phyloP scores from a whole-genome alignment of 2,329 filamentous ascomycete species.

The Orbilia javanica region DNA sequence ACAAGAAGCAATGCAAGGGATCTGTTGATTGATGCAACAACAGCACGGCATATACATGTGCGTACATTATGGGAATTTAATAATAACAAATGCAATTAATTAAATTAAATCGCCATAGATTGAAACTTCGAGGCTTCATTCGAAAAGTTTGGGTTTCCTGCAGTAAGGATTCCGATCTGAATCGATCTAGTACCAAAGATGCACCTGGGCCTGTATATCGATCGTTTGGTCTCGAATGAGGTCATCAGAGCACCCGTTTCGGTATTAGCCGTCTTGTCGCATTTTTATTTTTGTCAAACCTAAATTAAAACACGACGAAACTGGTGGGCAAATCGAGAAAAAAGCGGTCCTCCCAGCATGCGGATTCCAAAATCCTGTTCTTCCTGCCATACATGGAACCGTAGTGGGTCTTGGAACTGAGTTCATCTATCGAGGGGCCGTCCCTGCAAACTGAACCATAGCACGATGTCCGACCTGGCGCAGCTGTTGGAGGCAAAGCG shows the following conservation, averaged over 20 bases:
- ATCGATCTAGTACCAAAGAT: constrained; percentile 22
- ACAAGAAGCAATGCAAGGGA: background rate
- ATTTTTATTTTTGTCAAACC: constrained; percentile 13
- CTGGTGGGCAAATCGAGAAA: constrained; percentile 13
- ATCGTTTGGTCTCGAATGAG: constrained; percentile 27
- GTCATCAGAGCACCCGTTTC: constrained; percentile 43
- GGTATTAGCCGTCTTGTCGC: constrained; percentile 30
- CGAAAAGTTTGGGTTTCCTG: background rate
- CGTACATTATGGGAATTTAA: too few relatives aligned
- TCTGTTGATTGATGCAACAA: background rate
- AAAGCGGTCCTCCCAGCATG: constrained; percentile 28
- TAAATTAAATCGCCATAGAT: background rate
- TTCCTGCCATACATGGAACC: background rate
- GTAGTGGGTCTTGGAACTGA: constrained; percentile 25
- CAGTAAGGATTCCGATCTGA: constrained; percentile 12
- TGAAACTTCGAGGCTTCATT: too few relatives aligned
- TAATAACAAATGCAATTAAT: background rate
- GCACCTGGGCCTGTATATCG: constrained; percentile 14
- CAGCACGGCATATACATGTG: background rate
- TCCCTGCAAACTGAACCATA: too few relatives aligned
- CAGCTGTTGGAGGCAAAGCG: constrained; percentile 15
- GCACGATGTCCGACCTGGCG: too few relatives aligned
- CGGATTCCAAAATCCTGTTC: constrained; percentile 32
- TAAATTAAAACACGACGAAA: constrained; percentile 7
- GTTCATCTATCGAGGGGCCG: constrained; percentile 8